Conservation (phyloP, 192 early-diverging fungal genomes). For the Linnemannia zychae region DNA sequence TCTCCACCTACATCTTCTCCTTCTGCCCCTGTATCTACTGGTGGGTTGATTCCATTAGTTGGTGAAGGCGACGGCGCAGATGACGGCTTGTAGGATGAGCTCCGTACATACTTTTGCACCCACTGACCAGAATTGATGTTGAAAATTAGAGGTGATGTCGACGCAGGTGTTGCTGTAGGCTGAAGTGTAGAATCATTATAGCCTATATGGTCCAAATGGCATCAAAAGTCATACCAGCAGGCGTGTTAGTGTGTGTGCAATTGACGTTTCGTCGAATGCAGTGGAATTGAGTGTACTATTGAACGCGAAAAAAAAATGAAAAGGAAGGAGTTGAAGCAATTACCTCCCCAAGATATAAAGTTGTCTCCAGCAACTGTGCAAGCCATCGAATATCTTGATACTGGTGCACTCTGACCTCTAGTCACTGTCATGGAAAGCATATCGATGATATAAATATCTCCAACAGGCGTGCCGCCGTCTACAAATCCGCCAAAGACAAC, state of each 20-base stretch:
- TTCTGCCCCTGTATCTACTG: background rate
- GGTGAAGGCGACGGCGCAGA: background rate
- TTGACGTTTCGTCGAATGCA: too few relatives aligned
- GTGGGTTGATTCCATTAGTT: background rate
- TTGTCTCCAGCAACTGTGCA: constrained; percentile 6
- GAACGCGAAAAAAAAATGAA: too few relatives aligned
- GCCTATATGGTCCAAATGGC: too few relatives aligned
- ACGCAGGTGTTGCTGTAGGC: too few relatives aligned
- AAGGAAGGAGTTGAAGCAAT: background rate
- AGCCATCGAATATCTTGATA: background rate
- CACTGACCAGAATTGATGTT: background rate
- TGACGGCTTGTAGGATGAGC: background rate
- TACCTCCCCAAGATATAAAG: constrained; percentile 8
- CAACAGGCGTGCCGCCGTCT: too few relatives aligned
- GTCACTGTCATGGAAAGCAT: background rate
- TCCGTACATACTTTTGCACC: background rate
- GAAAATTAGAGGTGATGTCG: background rate
- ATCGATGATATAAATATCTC: background rate
- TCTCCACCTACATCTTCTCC: background rate
- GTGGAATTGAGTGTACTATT: too few relatives aligned
- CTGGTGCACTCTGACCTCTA: background rate
- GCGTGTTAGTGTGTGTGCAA: too few relatives aligned
- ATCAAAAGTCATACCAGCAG: background rate
- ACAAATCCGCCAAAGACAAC: background rate
- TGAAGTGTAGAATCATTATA: too few relatives aligned